Evolutionary conservation across 2,329 filamentous ascomycete genomes (phyloP), one percentile per base, ranked within the genome.

Genomic region (Penicillium griseofulvum): DNA sequence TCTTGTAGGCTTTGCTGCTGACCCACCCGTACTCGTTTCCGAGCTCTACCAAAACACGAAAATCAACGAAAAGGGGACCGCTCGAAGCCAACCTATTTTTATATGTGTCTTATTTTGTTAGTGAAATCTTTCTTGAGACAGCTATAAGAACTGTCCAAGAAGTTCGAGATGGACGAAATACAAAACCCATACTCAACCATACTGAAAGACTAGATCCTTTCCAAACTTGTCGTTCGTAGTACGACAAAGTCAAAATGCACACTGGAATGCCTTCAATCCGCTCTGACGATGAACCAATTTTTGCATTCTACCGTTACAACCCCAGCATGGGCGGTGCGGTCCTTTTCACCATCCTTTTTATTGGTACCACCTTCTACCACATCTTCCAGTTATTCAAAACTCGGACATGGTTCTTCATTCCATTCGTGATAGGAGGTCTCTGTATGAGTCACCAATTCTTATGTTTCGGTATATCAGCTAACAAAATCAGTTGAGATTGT

Each of bases 351-450:
- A 16, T 47, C 9, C 44, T 47, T 47, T 47, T 57, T n/a, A 54
- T 61, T 38, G 34, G 49, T 17, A 53, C 55, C 29, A 48, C 52
- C 12, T 61, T 61, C 39, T 57, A 55, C 52, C 54, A 57, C 19
- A 58, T 60, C 24, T 61, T 29, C 54, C 57, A 14, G 37, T 42
- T 26, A 17, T 26, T 37, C 31, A 47, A 36, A 47, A 6, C 33
- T 5, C 22, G 16, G 19, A 17, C 44, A 12, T 47, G 44, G 44
- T 37, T 34, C 10, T 47, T 55, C 48, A 2, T 45, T 50, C n/a
- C 44, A 11, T 47, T 14, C 31, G 22, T 28, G 10, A 47, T 47
- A 36, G 44, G 44, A 8, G 44, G 44, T 7, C 29, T 36, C 11
- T 28, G 44, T 47, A 37, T 17, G 44, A 26, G 5, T 11, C 16